Conservation (phyloP, 306 rosid species). For the Pachyrhizus erosus region DNA sequence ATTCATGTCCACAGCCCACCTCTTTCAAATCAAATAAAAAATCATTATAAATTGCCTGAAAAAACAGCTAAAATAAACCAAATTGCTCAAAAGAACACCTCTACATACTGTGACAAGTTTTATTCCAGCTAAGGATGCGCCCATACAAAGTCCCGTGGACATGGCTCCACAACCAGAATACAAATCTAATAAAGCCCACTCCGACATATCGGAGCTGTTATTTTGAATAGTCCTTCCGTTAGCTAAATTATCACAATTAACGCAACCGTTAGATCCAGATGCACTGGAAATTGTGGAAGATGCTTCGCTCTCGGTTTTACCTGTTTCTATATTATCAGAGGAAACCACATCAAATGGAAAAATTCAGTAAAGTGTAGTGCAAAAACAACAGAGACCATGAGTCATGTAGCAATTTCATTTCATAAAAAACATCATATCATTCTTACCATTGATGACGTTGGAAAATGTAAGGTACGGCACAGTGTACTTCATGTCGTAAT, state of each 20-base stretch:
- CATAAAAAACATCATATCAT: conserved; percentile 18
- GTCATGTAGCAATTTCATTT: background rate
- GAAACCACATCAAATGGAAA: background rate
- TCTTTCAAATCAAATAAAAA: conserved; percentile 39
- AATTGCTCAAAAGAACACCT: background rate
- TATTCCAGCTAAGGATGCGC: conserved; percentile 48
- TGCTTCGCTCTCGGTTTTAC: background rate
- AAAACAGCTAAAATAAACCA: background rate
- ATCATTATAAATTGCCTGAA: background rate
- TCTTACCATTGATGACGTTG: conserved; percentile 29
- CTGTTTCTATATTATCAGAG: conserved; percentile 20
- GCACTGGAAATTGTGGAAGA: conserved; percentile 49
- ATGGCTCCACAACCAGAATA: conserved; percentile 62
- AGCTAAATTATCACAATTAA: background rate
- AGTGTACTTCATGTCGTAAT: conserved; percentile 49
- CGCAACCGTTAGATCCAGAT: conserved; percentile 8
- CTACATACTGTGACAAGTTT: conserved; percentile 55
- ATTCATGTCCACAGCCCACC: conserved; percentile 60
- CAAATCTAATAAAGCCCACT: conserved; percentile 47
- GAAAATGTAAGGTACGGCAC: conserved; percentile 45
- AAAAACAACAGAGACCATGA: background rate
- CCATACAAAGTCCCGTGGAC: conserved; percentile 60
- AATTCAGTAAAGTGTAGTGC: background rate
- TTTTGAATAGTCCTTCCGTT: background rate
- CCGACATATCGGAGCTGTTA: background rate